Base-by-base conservation (phyloP, 495 filamentous ascomycete species). In the Sphaerosporella brunnea region DNA sequence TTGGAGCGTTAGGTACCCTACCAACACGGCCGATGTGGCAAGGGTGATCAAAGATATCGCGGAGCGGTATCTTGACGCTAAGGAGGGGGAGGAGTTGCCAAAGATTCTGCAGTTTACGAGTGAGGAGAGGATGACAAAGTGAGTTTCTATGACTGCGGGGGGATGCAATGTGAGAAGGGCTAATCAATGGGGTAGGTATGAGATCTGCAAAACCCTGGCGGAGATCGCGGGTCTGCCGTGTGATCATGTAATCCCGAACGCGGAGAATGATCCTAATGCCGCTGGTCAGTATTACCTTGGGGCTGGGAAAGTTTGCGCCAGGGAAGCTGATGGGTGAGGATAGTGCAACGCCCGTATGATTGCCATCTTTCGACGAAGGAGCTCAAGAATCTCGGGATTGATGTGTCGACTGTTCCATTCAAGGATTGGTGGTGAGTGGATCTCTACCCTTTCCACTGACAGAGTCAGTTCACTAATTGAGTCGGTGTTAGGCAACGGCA, bases 11-110 rank as follows among this genome's bases (percentile, higher is more conserved):
- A 73, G 86, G 23, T 93, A 84, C 61, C 87, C 87, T 16, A 93
- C 87, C 28, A 75, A 74, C 61, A 93, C 85, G 0, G 79, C 85
- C 53, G 87, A 95, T 55, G 83, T 93, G 11, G 84, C 69, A n/a
- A 71, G 87, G 4, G 83, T 94, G 32, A 75, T 77, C 52, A 66
- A 72, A 10, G 77, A 82, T 48, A 67, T 92, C 21, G 77, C 80
- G 16, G 71, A 67, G 42, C 77, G 78, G 58, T 86, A 85, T 55
- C 1, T 19, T 5, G 36, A 39, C 7, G 7, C 40, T 19, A n/a
- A 21, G 40, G 11, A n/a, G 18, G 16, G 8, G 24, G 13, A 2
- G 43, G 25, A 30, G 28, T 62, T 93, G 45, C 85, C 86, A 0
- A 70, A 63, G 41, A 74, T 86, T 45, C 68, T 94, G 13, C 87